Conservation (phyloP, 371 early-diverging fungal species). For the Synchytrium microbalum region DNA sequence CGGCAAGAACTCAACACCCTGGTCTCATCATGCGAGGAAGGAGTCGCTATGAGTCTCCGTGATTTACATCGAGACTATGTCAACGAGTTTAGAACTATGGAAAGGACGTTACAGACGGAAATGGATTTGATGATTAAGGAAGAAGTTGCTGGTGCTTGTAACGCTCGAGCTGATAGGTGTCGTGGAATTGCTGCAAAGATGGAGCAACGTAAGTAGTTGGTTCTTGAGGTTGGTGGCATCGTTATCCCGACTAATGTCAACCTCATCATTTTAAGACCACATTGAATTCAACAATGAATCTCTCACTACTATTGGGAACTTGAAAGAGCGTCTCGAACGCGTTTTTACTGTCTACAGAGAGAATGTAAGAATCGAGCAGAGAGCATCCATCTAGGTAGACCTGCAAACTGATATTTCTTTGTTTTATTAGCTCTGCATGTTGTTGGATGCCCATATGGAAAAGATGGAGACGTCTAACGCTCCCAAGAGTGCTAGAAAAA, state of each 20-base stretch:
- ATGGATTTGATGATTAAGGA: not conserved
- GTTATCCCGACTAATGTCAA: not conserved
- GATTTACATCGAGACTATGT: not conserved
- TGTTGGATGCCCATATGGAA: not conserved
- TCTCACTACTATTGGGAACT: not conserved
- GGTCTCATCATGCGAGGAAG: not conserved
- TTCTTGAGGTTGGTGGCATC: no score
- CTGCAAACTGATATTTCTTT: no score
- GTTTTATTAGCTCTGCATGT: not conserved
- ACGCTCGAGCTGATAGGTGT: not conserved
- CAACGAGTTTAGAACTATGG: not conserved
- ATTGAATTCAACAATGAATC: not conserved
- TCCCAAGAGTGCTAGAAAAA: not conserved
- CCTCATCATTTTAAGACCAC: not conserved
- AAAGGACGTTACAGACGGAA: not conserved
- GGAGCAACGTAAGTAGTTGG: not conserved
- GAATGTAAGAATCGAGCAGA: not conserved
- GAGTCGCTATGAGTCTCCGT: not conserved
- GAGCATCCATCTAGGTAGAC: no score
- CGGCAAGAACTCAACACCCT: not conserved
- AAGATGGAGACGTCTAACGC: not conserved
- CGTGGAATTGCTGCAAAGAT: not conserved
- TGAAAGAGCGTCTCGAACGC: not conserved
- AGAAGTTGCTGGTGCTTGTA: not conserved
- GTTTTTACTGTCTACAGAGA: not conserved